Evolutionary conservation across 805 yeast genomes (phyloP).

Genomic region (Blastobotrys chiropterorum): DNA sequence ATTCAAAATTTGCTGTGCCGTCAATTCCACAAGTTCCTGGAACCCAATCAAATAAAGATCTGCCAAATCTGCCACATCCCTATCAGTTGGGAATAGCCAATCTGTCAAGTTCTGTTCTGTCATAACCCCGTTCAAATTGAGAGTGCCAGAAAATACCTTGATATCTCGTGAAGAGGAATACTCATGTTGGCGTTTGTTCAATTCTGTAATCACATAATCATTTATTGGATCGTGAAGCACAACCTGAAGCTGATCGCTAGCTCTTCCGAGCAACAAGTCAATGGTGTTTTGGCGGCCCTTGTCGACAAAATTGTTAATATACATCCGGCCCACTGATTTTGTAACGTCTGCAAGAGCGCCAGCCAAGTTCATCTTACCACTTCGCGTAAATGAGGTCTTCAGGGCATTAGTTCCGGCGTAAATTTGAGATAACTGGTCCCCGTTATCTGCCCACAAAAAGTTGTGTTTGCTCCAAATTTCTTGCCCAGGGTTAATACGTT

Average conservation of each 20-base stretch:
- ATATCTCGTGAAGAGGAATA: slow-evolving; percentile 60
- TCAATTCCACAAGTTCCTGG: slow-evolving; percentile 90
- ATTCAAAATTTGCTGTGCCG: slow-evolving; percentile 82
- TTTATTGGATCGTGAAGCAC: slow-evolving; percentile 79
- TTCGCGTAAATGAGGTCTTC: slow-evolving; percentile 88
- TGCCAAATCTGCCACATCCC: slow-evolving; percentile 34
- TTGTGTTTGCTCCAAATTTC: slow-evolving; percentile 72
- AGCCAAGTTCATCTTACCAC: slow-evolving; percentile 93
- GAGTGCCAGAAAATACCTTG: slow-evolving; percentile 73
- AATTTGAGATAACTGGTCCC: slow-evolving; percentile 91
- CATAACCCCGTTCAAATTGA: slow-evolving; percentile 73
- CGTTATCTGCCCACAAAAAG: slow-evolving; percentile 96
- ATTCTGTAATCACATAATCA: slow-evolving; percentile 69
- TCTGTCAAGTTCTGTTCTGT: slow-evolving; percentile 51
- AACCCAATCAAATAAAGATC: slow-evolving; percentile 86
- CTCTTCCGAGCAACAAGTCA: slow-evolving; percentile 77
- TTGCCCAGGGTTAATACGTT: slow-evolving; percentile 37
- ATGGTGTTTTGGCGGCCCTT: slow-evolving; percentile 84
- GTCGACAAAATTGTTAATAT: slow-evolving; percentile 93
- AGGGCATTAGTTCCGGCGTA: slow-evolving; percentile 98
- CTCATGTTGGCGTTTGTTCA: slow-evolving; percentile 42
- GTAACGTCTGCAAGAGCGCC: slow-evolving; percentile 98
- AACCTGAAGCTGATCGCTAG: slow-evolving; percentile 65
- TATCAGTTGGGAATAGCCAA: slow-evolving; percentile 56
- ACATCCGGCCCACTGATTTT: slow-evolving; percentile 89